Percentiles rank a stretch among this genome's conserved stretches.
These are phyloP conservation scores for Pseudotulostoma volvatum DNA, from an alignment of 495 filamentous ascomycete genomes.

Conservation along the genomic window DNA sequence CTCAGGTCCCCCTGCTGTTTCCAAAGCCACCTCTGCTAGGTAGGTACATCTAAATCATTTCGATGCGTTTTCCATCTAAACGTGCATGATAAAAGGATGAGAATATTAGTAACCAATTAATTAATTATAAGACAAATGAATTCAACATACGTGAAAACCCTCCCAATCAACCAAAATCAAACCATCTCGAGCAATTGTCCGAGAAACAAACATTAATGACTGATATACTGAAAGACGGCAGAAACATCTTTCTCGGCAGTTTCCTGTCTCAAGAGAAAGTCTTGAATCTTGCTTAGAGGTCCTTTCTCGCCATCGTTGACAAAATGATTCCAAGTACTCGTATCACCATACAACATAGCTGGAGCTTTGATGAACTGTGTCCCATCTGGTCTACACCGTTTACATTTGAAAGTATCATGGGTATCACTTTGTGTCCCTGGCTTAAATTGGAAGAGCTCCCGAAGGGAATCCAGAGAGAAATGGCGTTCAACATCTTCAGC, in stretches of 20 bases:
- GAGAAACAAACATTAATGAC: constrained; percentile 50
- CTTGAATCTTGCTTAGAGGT: constrained; percentile 66
- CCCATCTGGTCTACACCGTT: constrained; percentile 77
- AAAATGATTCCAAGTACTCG: constrained; percentile 98
- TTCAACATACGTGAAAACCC: too few species aligned
- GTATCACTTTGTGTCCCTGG: constrained; percentile 76
- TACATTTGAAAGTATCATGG: constrained; percentile 98
- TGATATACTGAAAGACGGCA: constrained; percentile 97
- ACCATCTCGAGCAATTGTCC: too few species aligned
- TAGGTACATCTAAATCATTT: too few species aligned
- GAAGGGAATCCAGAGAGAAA: constrained; percentile 73
- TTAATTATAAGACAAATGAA: too few species aligned
- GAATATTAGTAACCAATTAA: too few species aligned
- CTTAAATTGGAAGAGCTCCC: constrained; percentile 88
- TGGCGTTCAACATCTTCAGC: constrained; percentile 95
- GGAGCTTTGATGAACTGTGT: constrained; percentile 74
- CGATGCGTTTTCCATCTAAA: too few species aligned
- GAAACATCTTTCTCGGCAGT: constrained; percentile 62
- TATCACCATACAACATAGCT: constrained; percentile 94
- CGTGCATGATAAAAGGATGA: too few species aligned
- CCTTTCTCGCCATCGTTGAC: constrained; percentile 55
- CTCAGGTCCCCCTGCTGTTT: too few species aligned
- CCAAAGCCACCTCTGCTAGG: too few species aligned
- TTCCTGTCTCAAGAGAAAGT: constrained; percentile 83
- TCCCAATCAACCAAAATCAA: too few species aligned